Evolutionary conservation across 2,329 filamentous ascomycete genomes (phyloP), one percentile per base, ranked within the genome.

Genomic region (Ophidiomyces ophidiicola): DNA sequence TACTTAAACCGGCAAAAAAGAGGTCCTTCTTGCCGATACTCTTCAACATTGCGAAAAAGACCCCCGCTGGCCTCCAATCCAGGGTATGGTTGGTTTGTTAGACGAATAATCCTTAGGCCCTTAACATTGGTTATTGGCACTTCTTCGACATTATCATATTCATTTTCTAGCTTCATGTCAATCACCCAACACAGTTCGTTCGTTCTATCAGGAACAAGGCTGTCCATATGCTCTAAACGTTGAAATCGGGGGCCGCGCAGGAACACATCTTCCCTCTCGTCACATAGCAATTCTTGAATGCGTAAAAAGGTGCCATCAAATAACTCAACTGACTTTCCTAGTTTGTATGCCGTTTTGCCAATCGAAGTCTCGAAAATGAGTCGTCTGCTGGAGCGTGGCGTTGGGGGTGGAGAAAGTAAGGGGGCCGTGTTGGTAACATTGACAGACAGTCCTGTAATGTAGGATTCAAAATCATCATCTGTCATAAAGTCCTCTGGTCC

Each of bases 31-130:
- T 53, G 42, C 7, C 53, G 48, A 0, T 54, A 42, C 1, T 52
- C 46, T 0, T 50, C 15, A 1, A 47, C 46, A 8, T 49, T 49
- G 0, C 33, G 36, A 24, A 51, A 61, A 51, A 11, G 11, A 11
- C 2, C 12, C 5, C 11, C 18, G 15, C 8, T 24, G 35, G 0
- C 36, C 19, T 0, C 40, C 30, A 48, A 34, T 2, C 41, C 41
- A 0, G 70, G 69, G 30, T 66, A 75, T 0, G 54, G 48, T 0
- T 63, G 53, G 42, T 82, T 84, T 0, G 78, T 82, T 2, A 69
- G 55, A 0, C 64, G 50, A 0, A 82, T 54, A 0, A 51, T 52
- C 0, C 72, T 58, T 5, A 64, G 55, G 1, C 54, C 45, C 1
- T 61, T 48, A 0, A 78, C 58, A 0, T 60, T 43, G 0, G 46